Conservation (phyloP, 2,329 filamentous ascomycete species). For the Cladorrhinum sp. region DNA sequence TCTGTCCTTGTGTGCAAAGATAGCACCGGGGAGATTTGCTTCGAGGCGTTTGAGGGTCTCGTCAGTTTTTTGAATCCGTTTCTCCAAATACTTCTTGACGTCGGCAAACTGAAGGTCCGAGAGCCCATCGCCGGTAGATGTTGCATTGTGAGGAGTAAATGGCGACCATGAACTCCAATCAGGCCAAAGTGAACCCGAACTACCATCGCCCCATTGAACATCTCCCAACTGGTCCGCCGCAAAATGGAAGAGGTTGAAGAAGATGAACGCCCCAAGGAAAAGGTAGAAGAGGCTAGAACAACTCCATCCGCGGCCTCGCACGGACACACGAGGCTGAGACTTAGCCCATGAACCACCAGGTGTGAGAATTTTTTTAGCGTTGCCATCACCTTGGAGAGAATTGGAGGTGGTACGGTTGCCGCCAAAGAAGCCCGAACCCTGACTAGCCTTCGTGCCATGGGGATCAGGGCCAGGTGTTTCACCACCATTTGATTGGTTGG, state of each 20-base stretch:
- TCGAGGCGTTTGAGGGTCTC: slow-evolving; percentile 43
- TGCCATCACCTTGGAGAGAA: neutral
- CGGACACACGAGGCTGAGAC: no score
- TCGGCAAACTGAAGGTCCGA: slow-evolving; percentile 26
- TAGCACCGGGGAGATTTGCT: slow-evolving; percentile 43
- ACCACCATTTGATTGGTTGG: no score
- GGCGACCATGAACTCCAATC: neutral
- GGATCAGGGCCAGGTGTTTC: no score
- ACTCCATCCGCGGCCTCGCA: neutral
- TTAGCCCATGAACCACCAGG: neutral
- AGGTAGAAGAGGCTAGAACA: neutral
- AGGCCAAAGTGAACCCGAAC: neutral
- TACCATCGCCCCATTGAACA: neutral
- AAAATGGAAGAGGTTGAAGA: neutral
- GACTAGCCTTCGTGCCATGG: no score
- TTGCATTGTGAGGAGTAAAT: neutral
- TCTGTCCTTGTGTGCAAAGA: slow-evolving; percentile 45
- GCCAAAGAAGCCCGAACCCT: neutral
- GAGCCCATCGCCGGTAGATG: slow-evolving; percentile 1
- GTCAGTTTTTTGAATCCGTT: slow-evolving; percentile 31
- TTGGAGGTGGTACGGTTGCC: neutral
- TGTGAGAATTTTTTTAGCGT: neutral
- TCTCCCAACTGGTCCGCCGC: neutral
- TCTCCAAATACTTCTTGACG: slow-evolving; percentile 25
- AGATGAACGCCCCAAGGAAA: neutral